Conservation (phyloP, 139 green algal species). For the Microglena sp. region DNA sequence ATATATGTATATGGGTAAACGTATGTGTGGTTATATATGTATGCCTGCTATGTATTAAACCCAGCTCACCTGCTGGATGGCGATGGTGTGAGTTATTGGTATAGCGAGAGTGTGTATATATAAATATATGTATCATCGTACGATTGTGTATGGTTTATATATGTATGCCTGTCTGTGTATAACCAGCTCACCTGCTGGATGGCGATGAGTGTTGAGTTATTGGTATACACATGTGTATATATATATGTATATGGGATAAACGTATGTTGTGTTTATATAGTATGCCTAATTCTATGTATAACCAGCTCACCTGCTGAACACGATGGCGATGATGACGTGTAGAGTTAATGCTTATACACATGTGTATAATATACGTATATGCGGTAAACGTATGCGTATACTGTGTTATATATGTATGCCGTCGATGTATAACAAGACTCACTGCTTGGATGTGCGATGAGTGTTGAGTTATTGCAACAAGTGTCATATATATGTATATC, state of each 20-base stretch:
- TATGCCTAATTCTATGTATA: background rate
- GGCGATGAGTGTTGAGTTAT: background rate
- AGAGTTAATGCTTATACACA: background rate
- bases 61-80: background rate
- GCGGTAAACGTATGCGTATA: background rate
- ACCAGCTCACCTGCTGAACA: background rate
- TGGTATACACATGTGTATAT: background rate
- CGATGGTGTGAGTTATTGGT: background rate
- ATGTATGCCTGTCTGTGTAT: background rate
- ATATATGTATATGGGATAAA: background rate
- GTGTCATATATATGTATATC: no score
- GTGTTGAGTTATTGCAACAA: no score
- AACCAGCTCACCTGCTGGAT: background rate
- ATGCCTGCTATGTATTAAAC: no score
- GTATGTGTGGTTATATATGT: no score
- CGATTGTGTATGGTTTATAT: background rate
- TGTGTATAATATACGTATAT: background rate
- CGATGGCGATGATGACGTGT: background rate
- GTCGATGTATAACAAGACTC: slow-evolving; percentile 38
- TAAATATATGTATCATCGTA: no score
- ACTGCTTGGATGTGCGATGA: no score
- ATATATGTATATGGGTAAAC: no score
- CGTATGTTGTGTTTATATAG: background rate
- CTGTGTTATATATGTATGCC: background rate
- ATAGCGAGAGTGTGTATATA: no score